Evolutionary conservation across 371 early-diverging fungal species (phyloP), one percentile per base, ranked within the genome.

Genomic region (Sanchytrium tribonematis): DNA sequence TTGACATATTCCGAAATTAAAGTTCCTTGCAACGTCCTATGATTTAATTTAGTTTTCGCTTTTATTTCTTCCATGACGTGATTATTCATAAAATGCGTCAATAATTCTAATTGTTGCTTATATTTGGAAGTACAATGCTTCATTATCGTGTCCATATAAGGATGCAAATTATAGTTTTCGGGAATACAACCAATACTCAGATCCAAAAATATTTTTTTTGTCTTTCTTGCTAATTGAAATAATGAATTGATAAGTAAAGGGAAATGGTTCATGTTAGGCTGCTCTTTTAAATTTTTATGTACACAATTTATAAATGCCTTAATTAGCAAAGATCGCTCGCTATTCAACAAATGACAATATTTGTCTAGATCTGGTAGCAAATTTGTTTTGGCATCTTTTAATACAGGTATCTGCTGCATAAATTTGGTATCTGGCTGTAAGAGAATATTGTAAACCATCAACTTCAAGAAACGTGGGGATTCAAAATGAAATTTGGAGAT

Each of bases 401-500:
- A 48, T 48, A 48, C 48, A 48, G 5, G 48, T 12, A 48, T 48
- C 22, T 48, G 48, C 48, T 48, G 48, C 48, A 48, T 48, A 22
- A 48, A 48, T 22, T 48, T 48, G 48, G 48, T 48, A 48, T 48
- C 48, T 48, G 48, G 22, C 22, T 48, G 48, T 48, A 48, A 12
- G 5, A 48, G 22, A 12, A 48, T 48, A 12, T 48, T 5, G 22
- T 48, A 48, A 48, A 48, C 12, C 48, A 48, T 48, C 5, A n/a
- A n/a, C n/a, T n/a, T n/a, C n/a, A n/a, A n/a, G n/a, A n/a, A n/a
- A n/a, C n/a, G n/a, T n/a, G n/a, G n/a, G n/a, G n/a, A n/a, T n/a
- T n/a, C n/a, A n/a, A n/a, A n/a, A 48, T 48, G 48, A 48, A 48
- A 22, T 48, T 48, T 48, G 48, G 48, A 48, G 48, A 48, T 48